phyloP scores from a whole-genome alignment of 2,329 filamentous ascomycete species.

The Alternaria hordeiaustralica region DNA sequence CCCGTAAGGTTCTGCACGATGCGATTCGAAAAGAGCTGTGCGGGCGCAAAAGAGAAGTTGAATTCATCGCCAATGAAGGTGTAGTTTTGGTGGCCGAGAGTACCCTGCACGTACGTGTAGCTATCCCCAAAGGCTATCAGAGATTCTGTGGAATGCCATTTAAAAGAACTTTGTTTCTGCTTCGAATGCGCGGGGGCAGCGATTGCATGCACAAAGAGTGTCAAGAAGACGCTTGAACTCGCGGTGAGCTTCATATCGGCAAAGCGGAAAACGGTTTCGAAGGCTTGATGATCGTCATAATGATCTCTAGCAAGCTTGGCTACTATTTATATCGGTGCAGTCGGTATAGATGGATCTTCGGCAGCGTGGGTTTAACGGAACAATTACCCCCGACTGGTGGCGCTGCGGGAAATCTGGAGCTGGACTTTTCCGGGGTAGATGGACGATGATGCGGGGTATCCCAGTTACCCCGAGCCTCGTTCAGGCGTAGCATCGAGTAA shows the following conservation, averaged over 20 bases:
- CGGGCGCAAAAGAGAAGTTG: conserved; percentile 55
- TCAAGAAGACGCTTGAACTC: conserved; percentile 1
- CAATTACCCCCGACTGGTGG: conserved; percentile 4
- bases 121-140: conserved; percentile 59
- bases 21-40: conserved; percentile 54
- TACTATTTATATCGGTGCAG: background rate
- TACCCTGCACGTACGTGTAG: conserved; percentile 62
- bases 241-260: conserved; percentile 17
- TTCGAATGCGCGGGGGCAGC: conserved; percentile 2
- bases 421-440: background rate
- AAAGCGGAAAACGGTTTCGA: background rate
- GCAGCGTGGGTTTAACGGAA: background rate
- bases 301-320: background rate
- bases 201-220: background rate
- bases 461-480: background rate
- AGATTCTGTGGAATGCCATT: conserved; percentile 27
- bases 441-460: conserved; percentile 1
- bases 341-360: background rate
- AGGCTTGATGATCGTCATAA: background rate
- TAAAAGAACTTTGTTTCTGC: conserved; percentile 11
- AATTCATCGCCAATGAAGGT: conserved; percentile 63
- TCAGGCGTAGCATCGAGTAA: background rate
- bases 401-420: background rate
- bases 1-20: conserved; percentile 61
- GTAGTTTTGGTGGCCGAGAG: conserved; percentile 57